phyloP scores from a whole-genome alignment of 495 filamentous ascomycete genomes.

The Aspergillus haitiensis region DNA sequence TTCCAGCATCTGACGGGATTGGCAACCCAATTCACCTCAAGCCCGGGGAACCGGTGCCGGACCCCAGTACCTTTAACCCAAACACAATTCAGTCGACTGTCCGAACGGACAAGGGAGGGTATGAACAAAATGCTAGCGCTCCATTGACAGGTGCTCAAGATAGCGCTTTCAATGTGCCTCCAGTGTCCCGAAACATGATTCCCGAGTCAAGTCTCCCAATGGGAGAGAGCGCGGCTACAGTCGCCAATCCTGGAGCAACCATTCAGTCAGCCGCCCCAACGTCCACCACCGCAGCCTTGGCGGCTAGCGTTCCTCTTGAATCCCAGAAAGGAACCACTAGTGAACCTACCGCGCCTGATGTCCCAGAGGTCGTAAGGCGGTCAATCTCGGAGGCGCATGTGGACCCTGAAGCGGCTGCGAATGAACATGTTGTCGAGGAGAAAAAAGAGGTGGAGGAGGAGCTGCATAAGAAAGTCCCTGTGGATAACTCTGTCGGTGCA shows the following conservation, averaged over 20 bases:
- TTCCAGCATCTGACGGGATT: slow-evolving; percentile 71
- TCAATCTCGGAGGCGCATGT: slow-evolving; percentile 64
- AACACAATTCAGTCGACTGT: slow-evolving; percentile 58
- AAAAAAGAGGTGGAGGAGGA: slow-evolving; percentile 76
- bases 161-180: slow-evolving; percentile 58
- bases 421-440: slow-evolving; percentile 66
- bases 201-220: slow-evolving; percentile 87
- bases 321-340: slow-evolving; percentile 51
- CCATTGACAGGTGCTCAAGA: slow-evolving; percentile 21
- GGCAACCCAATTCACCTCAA: slow-evolving; percentile 75
- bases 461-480: slow-evolving; percentile 55
- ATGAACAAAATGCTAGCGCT: slow-evolving; percentile 69
- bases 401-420: slow-evolving; percentile 69
- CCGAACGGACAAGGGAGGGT: slow-evolving; percentile 78
- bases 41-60: slow-evolving; percentile 79
- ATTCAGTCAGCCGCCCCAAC: slow-evolving; percentile 68
- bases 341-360: slow-evolving; percentile 50
- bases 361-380: slow-evolving; percentile 72
- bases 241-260: slow-evolving; percentile 50
- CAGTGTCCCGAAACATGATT: slow-evolving; percentile 65
- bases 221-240: slow-evolving; percentile 29
- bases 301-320: slow-evolving; percentile 69
- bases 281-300: slow-evolving; percentile 73
- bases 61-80: slow-evolving; percentile 48
- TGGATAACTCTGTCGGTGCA: slow-evolving; percentile 49